Evolutionary conservation across 768 basidiomycete species (phyloP).

Genomic region (Saitozyma podzolica): DNA sequence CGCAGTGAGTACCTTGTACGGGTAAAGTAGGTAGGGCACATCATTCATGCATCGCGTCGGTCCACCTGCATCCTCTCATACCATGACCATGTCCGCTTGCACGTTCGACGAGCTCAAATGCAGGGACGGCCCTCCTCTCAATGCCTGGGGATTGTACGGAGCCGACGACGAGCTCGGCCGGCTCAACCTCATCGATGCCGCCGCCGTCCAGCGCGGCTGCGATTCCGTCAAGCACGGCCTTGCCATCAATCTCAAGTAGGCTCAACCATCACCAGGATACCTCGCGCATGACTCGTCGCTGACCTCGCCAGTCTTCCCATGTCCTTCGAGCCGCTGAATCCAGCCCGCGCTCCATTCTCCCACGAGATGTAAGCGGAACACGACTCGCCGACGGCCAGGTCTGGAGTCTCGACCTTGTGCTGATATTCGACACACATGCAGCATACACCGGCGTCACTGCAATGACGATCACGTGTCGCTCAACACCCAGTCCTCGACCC

Average conservation of each 20-base stretch:
- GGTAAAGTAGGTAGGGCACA: too few species aligned
- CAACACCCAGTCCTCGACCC: conserved; percentile 26
- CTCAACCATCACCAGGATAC: background rate
- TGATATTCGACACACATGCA: background rate
- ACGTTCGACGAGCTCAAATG: too few species aligned
- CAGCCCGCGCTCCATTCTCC: conserved; percentile 4
- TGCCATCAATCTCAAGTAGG: conserved; percentile 27
- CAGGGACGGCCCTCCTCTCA: conserved; percentile 2
- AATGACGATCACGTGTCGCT: conserved; percentile 16
- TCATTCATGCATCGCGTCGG: too few species aligned
- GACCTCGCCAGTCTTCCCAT: background rate
- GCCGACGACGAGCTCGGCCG: conserved; percentile 20
- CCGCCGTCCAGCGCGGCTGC: background rate
- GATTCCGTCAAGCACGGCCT: conserved; percentile 9
- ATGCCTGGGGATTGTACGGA: conserved; percentile 5
- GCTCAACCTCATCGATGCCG: conserved; percentile 18
- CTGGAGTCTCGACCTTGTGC: background rate
- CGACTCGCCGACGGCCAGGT: background rate
- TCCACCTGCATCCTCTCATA: too few species aligned
- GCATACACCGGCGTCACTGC: conserved; percentile 16
- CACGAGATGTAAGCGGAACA: conserved; percentile 7
- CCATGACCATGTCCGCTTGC: too few species aligned
- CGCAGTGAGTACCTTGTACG: too few species aligned
- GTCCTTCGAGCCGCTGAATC: conserved; percentile 11
- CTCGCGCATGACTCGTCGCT: background rate